A percentile compares a stretch with the other conserved stretches of the same genome.
phyloP scores from a whole-genome alignment of 1,284 basidiomycete species.

The Schizophyllum amplum region DNA sequence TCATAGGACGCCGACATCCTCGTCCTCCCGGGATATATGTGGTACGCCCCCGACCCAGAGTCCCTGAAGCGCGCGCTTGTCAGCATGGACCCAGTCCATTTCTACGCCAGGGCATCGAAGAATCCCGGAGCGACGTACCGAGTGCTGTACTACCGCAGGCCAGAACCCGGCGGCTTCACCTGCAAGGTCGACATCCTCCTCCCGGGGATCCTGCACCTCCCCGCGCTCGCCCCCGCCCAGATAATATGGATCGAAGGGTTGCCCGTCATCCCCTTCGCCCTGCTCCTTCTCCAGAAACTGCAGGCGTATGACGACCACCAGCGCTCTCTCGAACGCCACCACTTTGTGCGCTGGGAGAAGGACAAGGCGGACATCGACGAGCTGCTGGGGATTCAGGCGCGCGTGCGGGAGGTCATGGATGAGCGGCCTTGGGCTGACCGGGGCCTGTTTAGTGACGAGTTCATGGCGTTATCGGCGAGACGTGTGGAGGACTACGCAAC shows the following conservation, averaged over 20 bases:
- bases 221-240: conserved; percentile 22
- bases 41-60: conserved; percentile 22
- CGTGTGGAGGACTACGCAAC: too few relatives aligned
- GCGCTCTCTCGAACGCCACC: conserved; percentile 21
- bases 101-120: conserved; percentile 32
- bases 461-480: too few relatives aligned
- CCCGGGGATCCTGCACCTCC: conserved; percentile 37
- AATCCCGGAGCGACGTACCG: conserved; percentile 33
- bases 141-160: conserved; percentile 29
- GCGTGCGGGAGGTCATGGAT: too few relatives aligned
- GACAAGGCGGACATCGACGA: conserved; percentile 37
- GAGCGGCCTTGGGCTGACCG: too few relatives aligned
- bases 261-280: conserved; percentile 36
- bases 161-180: neutral
- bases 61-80: conserved; percentile 34
- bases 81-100: conserved; percentile 20
- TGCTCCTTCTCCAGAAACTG: conserved; percentile 40
- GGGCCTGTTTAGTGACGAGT: too few relatives aligned
- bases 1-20: conserved; percentile 44
- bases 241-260: conserved; percentile 23
- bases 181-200: conserved; percentile 49
- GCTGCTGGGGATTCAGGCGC: conserved; percentile 24
- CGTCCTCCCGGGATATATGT: conserved; percentile 23
- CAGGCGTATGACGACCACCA: conserved; percentile 43
- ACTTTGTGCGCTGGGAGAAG: conserved; percentile 28